Evolutionary conservation across 495 filamentous ascomycete species (phyloP).

Genomic region (Aspergillus baeticus): DNA sequence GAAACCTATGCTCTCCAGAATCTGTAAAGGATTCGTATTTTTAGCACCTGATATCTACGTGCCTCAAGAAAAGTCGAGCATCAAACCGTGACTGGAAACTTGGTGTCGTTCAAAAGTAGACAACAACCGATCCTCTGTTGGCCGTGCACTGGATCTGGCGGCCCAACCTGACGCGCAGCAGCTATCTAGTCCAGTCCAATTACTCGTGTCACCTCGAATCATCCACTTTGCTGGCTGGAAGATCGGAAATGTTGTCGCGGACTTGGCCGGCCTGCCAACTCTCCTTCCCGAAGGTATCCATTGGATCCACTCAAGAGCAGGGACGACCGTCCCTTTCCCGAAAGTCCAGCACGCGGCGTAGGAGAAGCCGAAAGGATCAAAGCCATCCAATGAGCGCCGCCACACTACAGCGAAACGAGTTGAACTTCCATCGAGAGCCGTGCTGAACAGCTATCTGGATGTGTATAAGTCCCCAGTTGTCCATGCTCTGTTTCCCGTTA

Average conservation of each 20-base stretch:
- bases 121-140: no score
- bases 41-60: no score
- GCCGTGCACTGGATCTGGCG: no score
- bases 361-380: background rate
- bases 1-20: no score
- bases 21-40: no score
- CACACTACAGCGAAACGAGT: background rate
- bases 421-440: background rate
- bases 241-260: background rate
- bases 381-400: background rate
- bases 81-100: no score
- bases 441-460: background rate
- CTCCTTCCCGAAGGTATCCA: background rate
- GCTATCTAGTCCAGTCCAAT: no score
- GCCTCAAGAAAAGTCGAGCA: no score
- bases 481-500: background rate
- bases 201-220: no score
- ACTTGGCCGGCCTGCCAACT: background rate
- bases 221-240: background rate
- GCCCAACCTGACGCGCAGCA: no score
- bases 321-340: background rate
- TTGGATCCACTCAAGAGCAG: background rate
- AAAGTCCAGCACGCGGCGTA: background rate
- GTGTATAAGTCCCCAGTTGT: background rate
- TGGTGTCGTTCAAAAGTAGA: no score